A percentile compares a stretch with the other conserved stretches of the same genome.
Conservation (phyloP, 179 eudicot species). For the Sideroxylon spinosum region DNA sequence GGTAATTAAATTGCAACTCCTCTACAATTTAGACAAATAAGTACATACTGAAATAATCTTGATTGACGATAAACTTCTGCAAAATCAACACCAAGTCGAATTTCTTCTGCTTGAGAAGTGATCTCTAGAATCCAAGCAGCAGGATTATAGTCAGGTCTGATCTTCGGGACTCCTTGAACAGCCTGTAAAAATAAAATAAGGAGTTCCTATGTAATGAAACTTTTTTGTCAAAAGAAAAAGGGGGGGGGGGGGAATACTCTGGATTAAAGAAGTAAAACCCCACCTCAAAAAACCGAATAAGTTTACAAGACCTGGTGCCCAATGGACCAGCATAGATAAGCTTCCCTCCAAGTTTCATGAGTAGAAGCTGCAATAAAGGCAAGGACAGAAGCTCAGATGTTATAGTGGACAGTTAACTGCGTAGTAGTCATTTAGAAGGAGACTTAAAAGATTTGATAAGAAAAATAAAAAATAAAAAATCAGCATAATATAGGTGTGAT, state of each 20-base stretch:
- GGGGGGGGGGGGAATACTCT: background rate
- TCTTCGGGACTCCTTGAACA: conserved; percentile 52
- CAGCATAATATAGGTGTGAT: background rate
- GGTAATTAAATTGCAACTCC: background rate
- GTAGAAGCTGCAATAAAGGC: conserved; percentile 45
- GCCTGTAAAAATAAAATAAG: conserved; percentile 34
- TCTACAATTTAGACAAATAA: background rate
- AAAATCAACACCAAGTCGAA: conserved; percentile 56
- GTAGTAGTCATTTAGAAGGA: background rate
- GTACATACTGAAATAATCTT: conserved; percentile 42
- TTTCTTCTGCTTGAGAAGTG: conserved; percentile 66
- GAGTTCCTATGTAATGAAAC: background rate
- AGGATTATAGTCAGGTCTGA: conserved; percentile 63
- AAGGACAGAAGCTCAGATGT: background rate
- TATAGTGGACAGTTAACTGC: background rate
- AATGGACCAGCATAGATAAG: conserved; percentile 76
- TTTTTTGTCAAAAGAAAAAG: background rate
- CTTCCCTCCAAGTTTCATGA: conserved; percentile 78
- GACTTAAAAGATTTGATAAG: background rate
- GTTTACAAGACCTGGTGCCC: conserved; percentile 52
- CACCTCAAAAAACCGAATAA: conserved; percentile 68
- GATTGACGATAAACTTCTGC: conserved; percentile 56
- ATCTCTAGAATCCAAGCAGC: conserved; percentile 78
- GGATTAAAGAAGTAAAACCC: conserved; percentile 10
- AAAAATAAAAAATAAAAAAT: background rate